Conservation (phyloP, 2,329 filamentous ascomycete genomes). For the Cyphellophora attinorum region DNA sequence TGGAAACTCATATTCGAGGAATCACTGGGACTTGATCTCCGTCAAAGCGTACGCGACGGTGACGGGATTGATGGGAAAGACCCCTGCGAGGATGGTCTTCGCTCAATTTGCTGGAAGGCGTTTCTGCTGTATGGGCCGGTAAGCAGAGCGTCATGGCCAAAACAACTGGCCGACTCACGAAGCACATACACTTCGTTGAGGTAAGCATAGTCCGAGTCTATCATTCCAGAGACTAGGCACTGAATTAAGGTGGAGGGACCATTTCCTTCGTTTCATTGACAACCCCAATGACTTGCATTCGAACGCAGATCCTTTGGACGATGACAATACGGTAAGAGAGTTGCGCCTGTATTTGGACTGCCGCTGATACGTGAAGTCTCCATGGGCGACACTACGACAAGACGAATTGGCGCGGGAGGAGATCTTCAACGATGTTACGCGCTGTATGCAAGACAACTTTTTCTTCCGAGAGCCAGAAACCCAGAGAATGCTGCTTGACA, state of each 20-base stretch:
- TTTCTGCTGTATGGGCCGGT: conserved; percentile 70
- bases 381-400: conserved; percentile 76
- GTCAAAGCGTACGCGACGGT: conserved; percentile 53
- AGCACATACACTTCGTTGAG: conserved; percentile 63
- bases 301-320: conserved; percentile 71
- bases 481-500: conserved; percentile 74
- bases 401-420: conserved; percentile 79
- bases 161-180: conserved; percentile 57
- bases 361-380: conserved; percentile 55
- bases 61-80: conserved; percentile 41
- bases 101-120: conserved; percentile 88
- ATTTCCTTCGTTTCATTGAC: conserved; percentile 72
- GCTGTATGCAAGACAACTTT: conserved; percentile 78
- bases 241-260: too few relatives aligned
- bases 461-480: conserved; percentile 76
- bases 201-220: too few relatives aligned
- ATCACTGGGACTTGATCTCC: conserved; percentile 51
- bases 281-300: conserved; percentile 73
- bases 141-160: conserved; percentile 58
- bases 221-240: too few relatives aligned
- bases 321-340: conserved; percentile 57
- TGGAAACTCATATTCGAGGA: conserved; percentile 56
- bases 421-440: conserved; percentile 87
- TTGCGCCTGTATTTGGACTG: conserved; percentile 34
- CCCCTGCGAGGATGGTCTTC: conserved; percentile 61